Base-by-base conservation (phyloP, 2,329 filamentous ascomycete genomes). In the Fusarium poae region DNA sequence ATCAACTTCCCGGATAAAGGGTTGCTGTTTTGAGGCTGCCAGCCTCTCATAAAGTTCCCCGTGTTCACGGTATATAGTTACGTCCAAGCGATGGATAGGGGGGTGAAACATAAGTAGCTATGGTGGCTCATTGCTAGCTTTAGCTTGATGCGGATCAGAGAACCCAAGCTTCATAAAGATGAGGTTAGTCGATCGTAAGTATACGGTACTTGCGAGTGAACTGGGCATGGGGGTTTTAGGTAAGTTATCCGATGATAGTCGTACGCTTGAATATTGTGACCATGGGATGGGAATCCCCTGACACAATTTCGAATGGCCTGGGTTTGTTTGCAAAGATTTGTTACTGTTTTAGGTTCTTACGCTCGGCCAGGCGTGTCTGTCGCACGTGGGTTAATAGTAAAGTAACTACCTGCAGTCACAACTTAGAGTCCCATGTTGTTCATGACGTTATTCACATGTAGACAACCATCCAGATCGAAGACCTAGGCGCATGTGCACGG, bases 171-270 rank as follows among this genome's bases (percentile, higher is more conserved):
- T 70, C 67, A 46, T 40, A 42, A 53, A 70, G n/a, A 62, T 64
- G n/a, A 29, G 39, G 42, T 48, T 67, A 55, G 57, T 63, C 13
- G 30, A 55, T 45, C 42, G 18, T 34, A 69, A 59, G 66, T 69
- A 69, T 54, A 39, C 16, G 29, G 52, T 69, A 70, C 66, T 53
- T 69, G 2, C 7, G 16, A 25, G 44, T 44, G 39, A 56, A 29
- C 29, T 63, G 43, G 13, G n/a, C 23, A 54, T 44, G 20, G 48
- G 58, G 51, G 21, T 62, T 34, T 67, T 70, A 67, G 46, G 49
- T 63, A 69, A 69, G 48, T 56, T 35, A 13, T 30, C 57, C 57
- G 66, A 56, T 2, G 23, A 49, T 34, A 20, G 13, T n/a, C 34
- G 18, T 18, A 25, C 16, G 7, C 37, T 23, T 37, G 29, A n/a